A percentile compares a stretch with the other conserved stretches of the same genome.
phyloP scores from a whole-genome alignment of 2,329 filamentous ascomycete genomes.

The Amesomyces nigricolor region DNA sequence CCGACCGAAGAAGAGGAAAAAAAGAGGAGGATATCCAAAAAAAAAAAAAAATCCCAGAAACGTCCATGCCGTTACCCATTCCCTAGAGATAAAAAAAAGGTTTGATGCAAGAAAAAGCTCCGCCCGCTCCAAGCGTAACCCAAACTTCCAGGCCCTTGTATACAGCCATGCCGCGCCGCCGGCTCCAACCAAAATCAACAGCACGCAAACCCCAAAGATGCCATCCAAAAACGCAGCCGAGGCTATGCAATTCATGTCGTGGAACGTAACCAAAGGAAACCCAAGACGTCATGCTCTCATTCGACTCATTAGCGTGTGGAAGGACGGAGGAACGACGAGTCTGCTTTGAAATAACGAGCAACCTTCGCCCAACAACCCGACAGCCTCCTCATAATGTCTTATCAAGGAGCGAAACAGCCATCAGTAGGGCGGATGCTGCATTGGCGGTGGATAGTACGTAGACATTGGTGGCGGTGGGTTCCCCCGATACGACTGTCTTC shows the following conservation, averaged over 20 bases:
- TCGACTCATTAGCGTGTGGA: conserved; percentile 14
- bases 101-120: neutral
- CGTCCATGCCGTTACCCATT: conserved; percentile 13
- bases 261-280: conserved; percentile 8
- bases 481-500: conserved; percentile 22
- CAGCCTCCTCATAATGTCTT: neutral
- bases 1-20: neutral
- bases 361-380: neutral
- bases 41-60: neutral
- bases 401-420: neutral
- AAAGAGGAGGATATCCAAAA: neutral
- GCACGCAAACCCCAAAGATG: conserved; percentile 11
- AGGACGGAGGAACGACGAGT: neutral
- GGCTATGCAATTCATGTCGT: conserved; percentile 17
- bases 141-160: neutral
- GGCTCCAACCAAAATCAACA: neutral
- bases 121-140: neutral
- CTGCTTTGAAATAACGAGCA: neutral
- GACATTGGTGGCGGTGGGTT: conserved; percentile 24
- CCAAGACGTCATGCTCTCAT: conserved; percentile 15
- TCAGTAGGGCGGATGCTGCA: conserved; percentile 3
- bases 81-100: neutral
- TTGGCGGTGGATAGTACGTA: conserved; percentile 18
- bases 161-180: neutral
- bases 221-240: conserved; percentile 10